Percentiles rank a stretch among this genome's conserved stretches.
Conservation (phyloP, 2,329 filamentous ascomycete species). For the Coniochaeta sp. region DNA sequence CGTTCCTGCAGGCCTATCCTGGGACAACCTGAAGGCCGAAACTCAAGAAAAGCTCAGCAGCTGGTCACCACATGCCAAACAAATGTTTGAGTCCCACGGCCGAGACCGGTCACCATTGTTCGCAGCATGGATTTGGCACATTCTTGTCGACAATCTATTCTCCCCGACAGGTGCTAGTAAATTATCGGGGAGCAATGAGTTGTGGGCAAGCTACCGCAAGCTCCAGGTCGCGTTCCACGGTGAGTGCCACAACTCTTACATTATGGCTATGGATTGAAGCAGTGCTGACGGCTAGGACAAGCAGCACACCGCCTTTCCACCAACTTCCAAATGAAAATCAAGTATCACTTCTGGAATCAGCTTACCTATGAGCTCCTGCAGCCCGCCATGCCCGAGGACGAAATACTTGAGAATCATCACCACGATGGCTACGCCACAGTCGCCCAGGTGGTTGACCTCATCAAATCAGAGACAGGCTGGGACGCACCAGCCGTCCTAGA, state of each 20-base stretch:
- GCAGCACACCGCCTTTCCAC: neutral
- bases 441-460: neutral
- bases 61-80: neutral
- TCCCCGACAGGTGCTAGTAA: neutral
- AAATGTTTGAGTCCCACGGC: neutral
- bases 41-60: neutral
- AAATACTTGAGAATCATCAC: neutral
- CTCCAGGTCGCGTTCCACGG: neutral
- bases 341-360: neutral
- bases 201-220: neutral
- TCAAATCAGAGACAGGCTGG: neutral
- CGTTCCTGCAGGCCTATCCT: neutral
- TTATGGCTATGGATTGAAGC: neutral
- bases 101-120: neutral
- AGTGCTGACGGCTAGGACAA: neutral
- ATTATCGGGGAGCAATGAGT: neutral
- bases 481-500: neutral
- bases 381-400: neutral
- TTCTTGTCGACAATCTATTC: neutral
- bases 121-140: neutral
- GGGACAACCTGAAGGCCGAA: neutral
- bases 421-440: neutral
- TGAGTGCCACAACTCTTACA: neutral
- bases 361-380: neutral
- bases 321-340: neutral